Evolutionary conservation across 2,329 filamentous ascomycete species (phyloP), one percentile per base, ranked within the genome.

Genomic region (Pyrenochaeta sp.): DNA sequence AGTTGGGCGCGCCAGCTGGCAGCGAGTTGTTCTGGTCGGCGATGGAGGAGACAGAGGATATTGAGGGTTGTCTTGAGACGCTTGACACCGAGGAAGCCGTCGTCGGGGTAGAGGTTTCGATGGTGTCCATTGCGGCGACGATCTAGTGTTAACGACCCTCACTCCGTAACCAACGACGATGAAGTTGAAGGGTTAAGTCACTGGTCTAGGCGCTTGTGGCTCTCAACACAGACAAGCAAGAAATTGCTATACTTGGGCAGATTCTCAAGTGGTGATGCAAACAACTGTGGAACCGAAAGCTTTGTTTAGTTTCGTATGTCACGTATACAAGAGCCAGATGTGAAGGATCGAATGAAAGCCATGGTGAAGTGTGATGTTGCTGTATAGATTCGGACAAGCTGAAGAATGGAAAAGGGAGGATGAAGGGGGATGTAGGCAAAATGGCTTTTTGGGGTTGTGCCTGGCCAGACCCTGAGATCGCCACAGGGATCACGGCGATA

Each of bases 241-340:
- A 22, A 28, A 9, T 44, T 28, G 25, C 42, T 8, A 27, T 15
- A 13, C 25, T 22, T 0, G 40, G 42, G 13, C 9, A 27, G 2
- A 22, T 27, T 13, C 24, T 15, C 24, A 15, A 30, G 12, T 9
- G 25, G 42, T 53, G 52, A 39, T 58, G 52, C 50, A 48, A 56
- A 49, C 43, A 42, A 51, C 55, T 43, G 54, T 1, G 40, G 15
- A 19, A 25, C 42, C 37, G n/a, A n/a, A 49, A 40, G 50, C 47
- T 58, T 49, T 30, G 36, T 53, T 72, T 63, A 73, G 32, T 71
- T 73, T 65, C 67, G 66, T 73, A 74, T 72, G 60, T 75, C 73
- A 63, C 65, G 59, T 66, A 72, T 73, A 61, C 65, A 65, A 34
- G 67, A 66, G 43, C 64, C 55, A 34, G 62, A 63, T 15, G 62